Conservation (phyloP, 164 flowering plant genomes). For the Buxus sempervirens region DNA sequence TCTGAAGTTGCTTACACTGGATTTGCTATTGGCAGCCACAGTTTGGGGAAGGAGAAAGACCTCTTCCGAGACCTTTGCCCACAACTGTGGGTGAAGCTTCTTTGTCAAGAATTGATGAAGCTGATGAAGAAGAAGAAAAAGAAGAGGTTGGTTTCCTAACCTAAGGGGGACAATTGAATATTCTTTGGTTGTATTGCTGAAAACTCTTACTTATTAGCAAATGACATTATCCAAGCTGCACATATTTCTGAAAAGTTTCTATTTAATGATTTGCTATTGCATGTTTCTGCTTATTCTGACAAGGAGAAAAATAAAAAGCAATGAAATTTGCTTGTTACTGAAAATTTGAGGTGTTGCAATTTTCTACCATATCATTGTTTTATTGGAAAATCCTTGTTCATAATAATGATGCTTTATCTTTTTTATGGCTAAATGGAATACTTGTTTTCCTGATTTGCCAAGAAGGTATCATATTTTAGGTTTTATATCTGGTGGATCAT, state of each 20-base stretch:
- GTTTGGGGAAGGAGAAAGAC: slow-evolving; percentile 33
- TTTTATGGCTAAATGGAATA: neutral
- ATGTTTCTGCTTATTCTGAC: neutral
- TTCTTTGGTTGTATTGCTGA: neutral
- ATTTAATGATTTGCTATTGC: neutral
- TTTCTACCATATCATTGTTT: no score
- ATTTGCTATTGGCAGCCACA: slow-evolving; percentile 41
- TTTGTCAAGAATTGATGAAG: slow-evolving; percentile 31
- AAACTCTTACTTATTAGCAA: neutral
- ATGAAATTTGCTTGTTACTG: neutral
- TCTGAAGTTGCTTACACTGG: slow-evolving; percentile 6
- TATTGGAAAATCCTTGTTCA: no score
- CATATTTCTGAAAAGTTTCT: no score
- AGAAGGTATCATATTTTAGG: neutral
- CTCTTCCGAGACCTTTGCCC: slow-evolving; percentile 77
- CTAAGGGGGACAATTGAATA: neutral
- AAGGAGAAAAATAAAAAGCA: neutral
- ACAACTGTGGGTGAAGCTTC: slow-evolving; percentile 18
- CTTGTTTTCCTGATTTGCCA: neutral
- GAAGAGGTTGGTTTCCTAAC: slow-evolving; percentile 25
- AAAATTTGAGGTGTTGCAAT: no score
- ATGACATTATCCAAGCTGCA: neutral
- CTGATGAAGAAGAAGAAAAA: slow-evolving; percentile 39
- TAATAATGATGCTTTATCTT: neutral
- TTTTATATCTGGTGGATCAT: no score